Conservation (phyloP, 495 filamentous ascomycete genomes). For the Gamarada debralockiae region DNA sequence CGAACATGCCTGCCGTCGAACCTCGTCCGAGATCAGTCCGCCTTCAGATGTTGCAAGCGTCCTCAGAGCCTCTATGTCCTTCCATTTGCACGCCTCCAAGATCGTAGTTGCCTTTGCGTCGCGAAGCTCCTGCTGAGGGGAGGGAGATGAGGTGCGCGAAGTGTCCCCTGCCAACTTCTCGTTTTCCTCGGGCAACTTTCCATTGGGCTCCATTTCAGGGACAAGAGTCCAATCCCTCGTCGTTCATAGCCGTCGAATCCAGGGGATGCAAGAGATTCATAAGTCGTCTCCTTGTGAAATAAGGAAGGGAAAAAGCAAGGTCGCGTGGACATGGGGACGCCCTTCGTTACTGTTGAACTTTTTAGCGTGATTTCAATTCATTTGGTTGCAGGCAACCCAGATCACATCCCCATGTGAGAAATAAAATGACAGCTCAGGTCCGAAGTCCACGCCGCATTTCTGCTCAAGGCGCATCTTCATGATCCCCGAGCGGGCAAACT, state of each 20-base stretch:
- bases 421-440: slow-evolving; percentile 17
- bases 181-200: slow-evolving; percentile 7
- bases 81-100: slow-evolving; percentile 59
- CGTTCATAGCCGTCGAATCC: slow-evolving; percentile 12
- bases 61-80: slow-evolving; percentile 59
- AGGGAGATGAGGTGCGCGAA: neutral
- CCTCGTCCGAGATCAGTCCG: slow-evolving; percentile 75
- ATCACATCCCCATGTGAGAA: slow-evolving; percentile 8
- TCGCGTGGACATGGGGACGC: no score
- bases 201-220: slow-evolving; percentile 23
- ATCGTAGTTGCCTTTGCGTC: slow-evolving; percentile 45
- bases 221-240: slow-evolving; percentile 7
- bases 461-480: neutral
- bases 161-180: slow-evolving; percentile 2
- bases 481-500: neutral
- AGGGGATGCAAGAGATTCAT: neutral
- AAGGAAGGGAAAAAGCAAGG: no score
- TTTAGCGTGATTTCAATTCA: neutral
- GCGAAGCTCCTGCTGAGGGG: neutral
- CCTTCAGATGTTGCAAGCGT: slow-evolving; percentile 65
- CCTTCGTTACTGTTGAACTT: no score
- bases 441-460: slow-evolving; percentile 7
- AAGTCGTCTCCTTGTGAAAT: neutral
- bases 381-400: neutral
- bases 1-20: slow-evolving; percentile 83